These are phyloP conservation scores for Climacium dendroides DNA, from an alignment of 225 moss, liverwort and hornwort genomes.

Conservation along the genomic window DNA sequence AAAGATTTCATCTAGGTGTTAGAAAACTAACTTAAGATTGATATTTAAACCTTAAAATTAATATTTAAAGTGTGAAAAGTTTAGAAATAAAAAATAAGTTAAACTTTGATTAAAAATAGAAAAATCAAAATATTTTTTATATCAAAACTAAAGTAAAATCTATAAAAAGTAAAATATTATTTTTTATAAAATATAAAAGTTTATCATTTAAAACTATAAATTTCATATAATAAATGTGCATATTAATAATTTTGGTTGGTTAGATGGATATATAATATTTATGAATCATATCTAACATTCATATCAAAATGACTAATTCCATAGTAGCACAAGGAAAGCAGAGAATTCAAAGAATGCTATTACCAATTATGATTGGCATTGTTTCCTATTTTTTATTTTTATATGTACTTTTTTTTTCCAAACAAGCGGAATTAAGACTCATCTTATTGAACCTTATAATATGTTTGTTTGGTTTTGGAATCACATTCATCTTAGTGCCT, in stretches of 20 bases:
- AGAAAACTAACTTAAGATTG: background rate
- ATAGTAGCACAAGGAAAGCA: background rate
- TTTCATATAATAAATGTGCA: background rate
- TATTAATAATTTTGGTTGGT: background rate
- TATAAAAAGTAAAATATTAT: background rate
- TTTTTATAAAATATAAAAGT: background rate
- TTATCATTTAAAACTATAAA: background rate
- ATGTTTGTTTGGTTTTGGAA: background rate
- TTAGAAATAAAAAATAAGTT: no score
- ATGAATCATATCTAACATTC: background rate
- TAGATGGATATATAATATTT: background rate
- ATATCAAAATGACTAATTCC: background rate
- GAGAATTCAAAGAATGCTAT: background rate
- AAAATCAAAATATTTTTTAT: background rate
- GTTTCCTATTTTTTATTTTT: background rate
- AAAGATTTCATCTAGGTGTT: rapidly evolving
- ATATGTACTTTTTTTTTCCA: background rate
- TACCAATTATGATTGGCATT: background rate
- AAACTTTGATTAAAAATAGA: no score
- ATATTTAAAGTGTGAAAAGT: no score
- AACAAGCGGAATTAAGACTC: background rate
- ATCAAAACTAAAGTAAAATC: background rate
- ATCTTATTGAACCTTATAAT: background rate
- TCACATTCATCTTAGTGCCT: background rate
- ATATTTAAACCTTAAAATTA: no score